Base-by-base conservation (phyloP, 257 asterid species). In the Ilex aquifolium region DNA sequence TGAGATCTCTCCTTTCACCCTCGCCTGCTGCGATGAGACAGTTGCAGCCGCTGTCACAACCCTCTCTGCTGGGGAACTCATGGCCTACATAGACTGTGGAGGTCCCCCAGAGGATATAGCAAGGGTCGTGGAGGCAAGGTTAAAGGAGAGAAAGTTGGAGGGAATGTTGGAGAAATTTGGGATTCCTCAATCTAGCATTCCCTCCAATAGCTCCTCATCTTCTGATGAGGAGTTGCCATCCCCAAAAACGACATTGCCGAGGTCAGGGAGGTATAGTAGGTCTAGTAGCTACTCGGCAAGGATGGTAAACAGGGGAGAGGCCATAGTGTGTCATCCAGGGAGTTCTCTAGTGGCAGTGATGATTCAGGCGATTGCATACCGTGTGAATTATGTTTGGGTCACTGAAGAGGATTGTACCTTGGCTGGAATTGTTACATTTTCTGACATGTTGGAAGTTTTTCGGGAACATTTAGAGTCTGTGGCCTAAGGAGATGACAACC, bases 261-360 rank as follows among this genome's bases (percentile, higher is more conserved):
- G 75, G 70, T 15, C 63, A 0, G 72, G 79, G 13, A 67, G 80
- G 46, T 64, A 62, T 61, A 71, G 72, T 39, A 67, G 72, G 74
- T 80, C 83, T 0, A 75, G 76, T 31, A 82, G 95, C 74, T 72
- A 77, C 16, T 79, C 87, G 3, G 76, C 78, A 0, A 70, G 95
- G 65, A 87, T 83, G 86, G 88, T 51, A 66, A 74, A 85, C 63
- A 70, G 85, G 74, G 87, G 82, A 0, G 95, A 85, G 83, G 92
- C 92, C 1, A 83, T 88, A 9, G 95, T 88, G 14, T 91, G 98
- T 79, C 88, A 83, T 56, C 88, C 76, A 0, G 50, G 83, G 54
- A 88, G 98, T 62, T 84, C 96, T 62, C 59, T 91, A 76, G 95
- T 86, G 65, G 98, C 96, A 1, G 96, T 88, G 74, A 84, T 86